Evolutionary conservation across 305 asterid genomes (phyloP), one percentile per base, ranked within the genome.

Genomic region (Fraxinus dipetala): DNA sequence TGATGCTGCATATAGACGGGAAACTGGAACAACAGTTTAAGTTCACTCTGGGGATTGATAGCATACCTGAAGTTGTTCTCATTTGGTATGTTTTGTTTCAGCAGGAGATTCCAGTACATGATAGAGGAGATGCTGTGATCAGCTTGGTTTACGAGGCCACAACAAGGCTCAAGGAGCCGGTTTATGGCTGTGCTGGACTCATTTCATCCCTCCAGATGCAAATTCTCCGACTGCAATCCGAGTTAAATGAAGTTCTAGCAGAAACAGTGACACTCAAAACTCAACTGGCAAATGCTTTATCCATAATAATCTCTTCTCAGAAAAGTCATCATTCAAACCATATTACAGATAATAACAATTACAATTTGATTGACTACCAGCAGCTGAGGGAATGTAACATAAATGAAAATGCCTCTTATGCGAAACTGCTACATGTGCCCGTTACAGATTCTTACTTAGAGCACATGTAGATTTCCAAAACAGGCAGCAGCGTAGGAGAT

Each of bases 91-190:
- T 74, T 72, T 65, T 51, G 32, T 79, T 48, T 76, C 63, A 82
- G 72, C 90, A 86, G 89, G 89, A 89, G 63, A 81, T 87, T 75
- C 90, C 87, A 6, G 75, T 65, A 54, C 72, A 56, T 13, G 79
- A 80, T 24, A 80, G 90, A 78, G 86, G 36, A 80, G 90, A 87
- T 82, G 90, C 91, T 24, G 92, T 83, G 54, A 85, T 72, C 75
- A 89, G 92, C 86, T 86, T 89, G 87, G 88, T 87, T n/a, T 89
- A 85, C 22, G 91, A 89, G 83, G 90, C 91, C 16, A 85, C 79
- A n/a, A 87, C 88, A 31, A 85, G 92, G 85, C 86, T 85, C 65
- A 85, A 80, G 45, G 87, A 89, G 72, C 92, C 92, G 0, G 86
- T 86, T 4, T 87, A 87, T 28, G 92, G 90, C 67, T 86, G 89